Evolutionary conservation across 2,329 filamentous ascomycete genomes (phyloP).

Genomic region (Diaporthe sp.): DNA sequence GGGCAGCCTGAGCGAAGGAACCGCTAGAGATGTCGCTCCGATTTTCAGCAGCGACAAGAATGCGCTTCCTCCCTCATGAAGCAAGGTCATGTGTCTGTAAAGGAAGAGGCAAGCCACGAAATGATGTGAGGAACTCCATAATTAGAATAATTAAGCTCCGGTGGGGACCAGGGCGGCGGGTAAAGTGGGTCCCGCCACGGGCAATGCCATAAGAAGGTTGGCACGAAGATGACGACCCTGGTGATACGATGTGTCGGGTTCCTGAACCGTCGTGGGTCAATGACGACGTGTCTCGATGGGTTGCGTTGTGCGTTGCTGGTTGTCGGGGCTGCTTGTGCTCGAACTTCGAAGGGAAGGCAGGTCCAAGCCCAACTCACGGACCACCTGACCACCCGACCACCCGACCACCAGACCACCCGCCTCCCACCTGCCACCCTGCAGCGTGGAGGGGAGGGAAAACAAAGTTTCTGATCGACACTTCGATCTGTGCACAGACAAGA

Average conservation of each 20-base stretch:
- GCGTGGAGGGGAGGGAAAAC: neutral
- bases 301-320: neutral
- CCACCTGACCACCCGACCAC: neutral
- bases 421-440: neutral
- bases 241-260: neutral
- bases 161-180: neutral
- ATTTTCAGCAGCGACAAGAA: neutral
- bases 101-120: conserved; percentile 9
- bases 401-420: neutral
- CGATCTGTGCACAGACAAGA: conserved; percentile 10
- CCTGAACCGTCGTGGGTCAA: neutral
- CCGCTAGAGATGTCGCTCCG: neutral
- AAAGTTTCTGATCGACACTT: conserved; percentile 15
- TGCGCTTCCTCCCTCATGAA: neutral
- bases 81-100: conserved; percentile 10
- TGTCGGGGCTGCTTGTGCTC: neutral
- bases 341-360: neutral
- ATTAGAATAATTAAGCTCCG: conserved; percentile 18
- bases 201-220: neutral
- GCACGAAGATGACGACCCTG: neutral
- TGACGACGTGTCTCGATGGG: neutral
- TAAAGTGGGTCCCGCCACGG: neutral
- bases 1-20: neutral
- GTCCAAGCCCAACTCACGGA: neutral
- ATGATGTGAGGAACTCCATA: conserved; percentile 7